phyloP scores from a whole-genome alignment of 2,329 filamentous ascomycete genomes.

The Penicillium polonicum region DNA sequence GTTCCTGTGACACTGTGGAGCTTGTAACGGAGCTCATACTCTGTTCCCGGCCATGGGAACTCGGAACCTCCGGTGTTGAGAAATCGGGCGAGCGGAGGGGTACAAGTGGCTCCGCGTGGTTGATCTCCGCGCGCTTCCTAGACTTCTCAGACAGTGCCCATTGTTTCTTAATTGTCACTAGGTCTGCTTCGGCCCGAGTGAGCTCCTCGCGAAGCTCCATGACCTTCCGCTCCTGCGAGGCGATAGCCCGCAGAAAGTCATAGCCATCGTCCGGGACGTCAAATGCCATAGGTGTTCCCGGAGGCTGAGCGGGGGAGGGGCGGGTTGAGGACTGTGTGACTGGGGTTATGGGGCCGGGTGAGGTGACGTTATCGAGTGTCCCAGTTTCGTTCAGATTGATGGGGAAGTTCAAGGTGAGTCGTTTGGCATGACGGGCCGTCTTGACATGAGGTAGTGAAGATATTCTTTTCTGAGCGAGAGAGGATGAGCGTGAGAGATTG shows the following conservation, averaged over 20 bases:
- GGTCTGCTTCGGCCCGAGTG: conserved; percentile 73
- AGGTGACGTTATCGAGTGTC: conserved; percentile 25
- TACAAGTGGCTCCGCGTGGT: conserved; percentile 59
- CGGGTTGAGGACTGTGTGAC: conserved; percentile 34
- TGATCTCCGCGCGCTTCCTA: conserved; percentile 69
- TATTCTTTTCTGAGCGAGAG: conserved; percentile 23
- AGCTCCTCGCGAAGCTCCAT: conserved; percentile 90
- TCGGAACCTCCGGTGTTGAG: conserved; percentile 11
- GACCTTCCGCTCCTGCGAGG: conserved; percentile 85
- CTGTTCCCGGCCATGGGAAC: conserved; percentile 27
- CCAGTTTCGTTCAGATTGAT: conserved; percentile 35
- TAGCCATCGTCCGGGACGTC: conserved; percentile 52
- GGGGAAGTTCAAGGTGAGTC: conserved; percentile 49
- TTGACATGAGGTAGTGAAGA: conserved; percentile 34
- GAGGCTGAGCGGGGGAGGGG: conserved; percentile 31
- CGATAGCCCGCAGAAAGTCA: conserved; percentile 82
- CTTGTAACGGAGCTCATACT: conserved; percentile 29
- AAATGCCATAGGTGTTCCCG: conserved; percentile 28
- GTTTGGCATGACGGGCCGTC: conserved; percentile 44
- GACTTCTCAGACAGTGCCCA: conserved; percentile 76
- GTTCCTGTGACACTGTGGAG: conserved; percentile 31
- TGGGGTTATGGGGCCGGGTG: conserved; percentile 36
- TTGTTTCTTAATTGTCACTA: conserved; percentile 75
- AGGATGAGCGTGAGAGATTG: conserved; percentile 5
- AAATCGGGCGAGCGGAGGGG: conserved; percentile 48